Base-by-base conservation (phyloP, 495 filamentous ascomycete genomes). In the Talaromyces trachyspermus region DNA sequence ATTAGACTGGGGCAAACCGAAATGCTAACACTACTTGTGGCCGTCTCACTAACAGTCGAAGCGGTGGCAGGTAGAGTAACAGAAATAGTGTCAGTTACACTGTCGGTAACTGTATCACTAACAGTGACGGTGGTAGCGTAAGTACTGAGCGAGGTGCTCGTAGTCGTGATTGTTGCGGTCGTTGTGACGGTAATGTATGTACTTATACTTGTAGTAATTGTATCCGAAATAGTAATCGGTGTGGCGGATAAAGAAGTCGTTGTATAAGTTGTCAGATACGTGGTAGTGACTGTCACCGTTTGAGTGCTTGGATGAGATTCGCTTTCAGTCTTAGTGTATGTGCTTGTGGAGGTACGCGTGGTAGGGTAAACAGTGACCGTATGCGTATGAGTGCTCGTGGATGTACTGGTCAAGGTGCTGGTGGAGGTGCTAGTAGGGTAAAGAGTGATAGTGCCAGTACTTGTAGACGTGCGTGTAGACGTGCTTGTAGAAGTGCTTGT, bases 1-100 rank as follows among this genome's bases (percentile, higher is more conserved):
- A 52, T 54, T 3, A 61, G 55, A 15, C 44, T 62, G 11, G 66
- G 53, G 42, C 66, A 70, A 60, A 71, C 33, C 64, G 49, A 35
- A 51, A 53, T 7, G 53, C 33, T 33, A n/a, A n/a, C n/a, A n/a
- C 45, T 48, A 20, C 9, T 22, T 32, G 48, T 43, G 8, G 44
- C 27, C 23, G 41, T 37, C 1, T 46, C n/a, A 6, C 48, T 51
- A 30, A 52, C 42, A n/a, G 48, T 55, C 11, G 43, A 43, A 18
- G 43, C 39, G 27, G 56, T 47, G 12, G 41, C 42, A 36, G 54
- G 61, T 3, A 53, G 33, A 9, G 62, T 62, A 9, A 43, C 30
- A 15, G 48, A 35, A 17, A 41, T 25, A 14, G 63, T 67, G 27
- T 52, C 37, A 1, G 56, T 58, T 5, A 56, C 48, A 3, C 60